Base-by-base conservation (phyloP, 1,284 basidiomycete genomes). In the Chiua sp. region DNA sequence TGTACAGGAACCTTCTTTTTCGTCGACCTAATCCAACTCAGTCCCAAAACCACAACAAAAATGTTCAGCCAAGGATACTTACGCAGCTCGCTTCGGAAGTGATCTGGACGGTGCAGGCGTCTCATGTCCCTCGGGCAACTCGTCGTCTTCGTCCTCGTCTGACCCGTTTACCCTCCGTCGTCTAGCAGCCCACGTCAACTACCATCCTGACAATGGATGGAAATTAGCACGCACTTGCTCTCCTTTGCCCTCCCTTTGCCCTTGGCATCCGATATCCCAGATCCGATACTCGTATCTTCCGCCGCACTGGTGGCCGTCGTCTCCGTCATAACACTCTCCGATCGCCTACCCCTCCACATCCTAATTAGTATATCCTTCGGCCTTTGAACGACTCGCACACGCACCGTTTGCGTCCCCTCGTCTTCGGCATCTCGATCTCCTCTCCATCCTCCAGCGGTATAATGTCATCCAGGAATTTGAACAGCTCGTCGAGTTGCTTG, bases 391-490 rank as follows among this genome's bases (percentile, higher is more conserved):
- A 1, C 7, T 11, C 16, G 26, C 13, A 26, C 15, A 32, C 26
- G 5, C 7, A 83, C 84, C 83, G 75, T 62, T 85, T 85, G 64
- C 72, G 75, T 3, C 71, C 72, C 50, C 79, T 77, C 63, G 79
- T 82, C 63, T 73, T 82, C 47, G 72, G 74, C 18, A 72, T 68
- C 44, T 80, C 79, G 8, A 75, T 66, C 32, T 82, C 81, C 44
- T 89, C 86, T 4, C 79, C 83, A 13, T 87, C 86, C 23, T 83
- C 82, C 52, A 81, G 68, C 11, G 83, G 81, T 50, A 85, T 77
- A 23, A 86, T 78, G 20, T 85, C 82, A 63, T 92, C 90, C 68
- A 91, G 67, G 68, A 88, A 88, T 51, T 82, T 79, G 65, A 91
- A 91, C n/a, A 90, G 67, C 0, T 82, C 81, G 47, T 85, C 79